Base-by-base conservation (phyloP, 805 yeast genomes). In the Ogataea nitratoaversa region DNA sequence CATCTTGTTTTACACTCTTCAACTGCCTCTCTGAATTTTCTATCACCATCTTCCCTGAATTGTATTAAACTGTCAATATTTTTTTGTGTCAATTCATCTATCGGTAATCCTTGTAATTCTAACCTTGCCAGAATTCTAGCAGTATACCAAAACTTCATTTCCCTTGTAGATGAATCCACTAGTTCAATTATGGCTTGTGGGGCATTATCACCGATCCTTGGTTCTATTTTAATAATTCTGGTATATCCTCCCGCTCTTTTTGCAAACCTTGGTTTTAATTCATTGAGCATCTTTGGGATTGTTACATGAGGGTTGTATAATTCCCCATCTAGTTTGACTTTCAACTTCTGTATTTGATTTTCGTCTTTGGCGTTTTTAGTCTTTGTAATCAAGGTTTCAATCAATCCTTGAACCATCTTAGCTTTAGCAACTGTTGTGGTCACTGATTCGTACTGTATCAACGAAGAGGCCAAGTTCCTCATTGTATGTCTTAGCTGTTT, bases 41-140 rank as follows among this genome's bases (percentile, higher is more conserved):
- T 63, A 35, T 70, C 66, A 8, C 86, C 86, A 43, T 74, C 65
- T n/a, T 56, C 54, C 43, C 81, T 66, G 38, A 59, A 58, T 39
- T 62, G 56, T 7, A 70, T 59, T 40, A 84, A 63, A 50, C 78
- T 75, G 2, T 63, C 59, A 33, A 80, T 76, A 52, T 85, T 84
- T 44, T 68, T 65, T 45, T 66, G 50, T 9, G 95, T 84, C 25
- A 79, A 53, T 7, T 55, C 47, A 50, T 79, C 81, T 16, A 76
- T 41, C 18, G 73, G 74, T 40, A 74, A 62, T 4, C 74, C 78
- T 56, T 82, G 87, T 36, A 72, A 63, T 63, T 84, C 81, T 38
- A 83, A 67, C 50, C 95, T 73, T n/a, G 95, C 96, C 5, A 84
- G 91, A 3, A 78, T 71, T 60, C 86, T 77, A n/a, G 95, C 96